Conservation (phyloP, 2,329 filamentous ascomycete genomes). For the Neofusicoccum laricinum region DNA sequence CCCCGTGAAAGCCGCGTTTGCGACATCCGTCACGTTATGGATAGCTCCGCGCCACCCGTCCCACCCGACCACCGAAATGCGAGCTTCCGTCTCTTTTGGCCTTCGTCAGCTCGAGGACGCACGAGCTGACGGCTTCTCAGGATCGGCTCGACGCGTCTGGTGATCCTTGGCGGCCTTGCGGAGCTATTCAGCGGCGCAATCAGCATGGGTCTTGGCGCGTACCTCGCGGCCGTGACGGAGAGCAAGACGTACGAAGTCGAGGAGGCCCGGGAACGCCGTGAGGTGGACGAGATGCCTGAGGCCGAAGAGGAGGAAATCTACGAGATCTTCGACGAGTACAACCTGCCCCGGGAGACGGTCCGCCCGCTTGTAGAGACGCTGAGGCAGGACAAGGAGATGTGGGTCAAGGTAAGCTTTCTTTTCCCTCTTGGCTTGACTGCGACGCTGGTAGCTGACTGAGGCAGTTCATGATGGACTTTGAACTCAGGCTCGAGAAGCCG, state of each 20-base stretch:
- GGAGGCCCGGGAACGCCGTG: conserved; percentile 44
- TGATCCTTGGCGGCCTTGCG: conserved; percentile 63
- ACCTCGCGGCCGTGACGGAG: conserved; percentile 64
- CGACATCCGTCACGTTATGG: neutral
- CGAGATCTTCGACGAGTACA: conserved; percentile 50
- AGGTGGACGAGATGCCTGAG: conserved; percentile 44
- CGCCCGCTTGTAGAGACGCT: conserved; percentile 51
- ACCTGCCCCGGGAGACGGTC: conserved; percentile 44
- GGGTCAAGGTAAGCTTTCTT: conserved; percentile 39
- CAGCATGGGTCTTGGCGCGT: conserved; percentile 74
- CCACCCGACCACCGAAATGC: too few species aligned
- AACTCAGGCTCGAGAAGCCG: conserved; percentile 49
- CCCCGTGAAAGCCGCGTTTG: neutral
- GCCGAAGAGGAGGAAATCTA: conserved; percentile 45
- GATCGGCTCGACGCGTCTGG: conserved; percentile 27
- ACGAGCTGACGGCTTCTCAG: neutral
- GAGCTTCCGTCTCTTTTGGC: too few species aligned
- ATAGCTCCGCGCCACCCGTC: neutral
- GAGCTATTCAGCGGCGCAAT: conserved; percentile 75
- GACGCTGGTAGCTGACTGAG: neutral
- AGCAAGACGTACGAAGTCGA: conserved; percentile 50
- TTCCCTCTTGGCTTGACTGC: neutral
- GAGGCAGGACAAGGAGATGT: conserved; percentile 47
- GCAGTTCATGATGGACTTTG: conserved; percentile 60
- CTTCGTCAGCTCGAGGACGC: too few species aligned